These are phyloP conservation scores for Tribonema minus DNA, from an alignment of 108 stramenopile species.

Conservation along the genomic window DNA sequence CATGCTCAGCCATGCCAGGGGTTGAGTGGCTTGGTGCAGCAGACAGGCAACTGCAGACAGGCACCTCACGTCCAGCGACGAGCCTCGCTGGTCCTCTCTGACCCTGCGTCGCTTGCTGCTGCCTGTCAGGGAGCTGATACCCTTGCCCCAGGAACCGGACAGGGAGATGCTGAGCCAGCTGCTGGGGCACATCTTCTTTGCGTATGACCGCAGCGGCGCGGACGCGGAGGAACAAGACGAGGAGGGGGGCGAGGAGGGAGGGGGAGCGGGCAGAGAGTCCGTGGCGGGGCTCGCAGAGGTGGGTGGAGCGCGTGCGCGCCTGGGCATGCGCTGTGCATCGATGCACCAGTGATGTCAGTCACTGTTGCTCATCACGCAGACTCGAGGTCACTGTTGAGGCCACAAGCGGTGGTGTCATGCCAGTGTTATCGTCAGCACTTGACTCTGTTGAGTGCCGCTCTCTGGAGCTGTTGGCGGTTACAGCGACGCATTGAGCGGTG, in stretches of 20 bases:
- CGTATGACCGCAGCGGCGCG: too few relatives aligned
- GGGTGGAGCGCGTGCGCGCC: background rate
- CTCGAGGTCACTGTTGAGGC: too few relatives aligned
- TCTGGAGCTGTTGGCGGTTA: too few relatives aligned
- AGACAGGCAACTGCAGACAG: background rate
- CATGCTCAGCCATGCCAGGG: background rate
- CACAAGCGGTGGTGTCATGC: too few relatives aligned
- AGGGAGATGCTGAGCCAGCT: background rate
- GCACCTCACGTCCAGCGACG: background rate
- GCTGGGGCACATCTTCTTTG: background rate
- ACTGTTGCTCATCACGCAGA: background rate
- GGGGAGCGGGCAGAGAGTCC: background rate
- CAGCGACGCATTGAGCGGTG: too few relatives aligned
- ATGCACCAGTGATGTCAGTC: background rate
- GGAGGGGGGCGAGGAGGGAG: too few relatives aligned
- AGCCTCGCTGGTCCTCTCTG: background rate
- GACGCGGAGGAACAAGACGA: too few relatives aligned
- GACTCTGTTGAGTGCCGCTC: too few relatives aligned
- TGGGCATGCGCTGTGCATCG: background rate
- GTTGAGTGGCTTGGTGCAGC: background rate
- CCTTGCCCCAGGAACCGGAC: background rate
- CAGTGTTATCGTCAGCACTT: too few relatives aligned
- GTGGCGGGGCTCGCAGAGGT: background rate
- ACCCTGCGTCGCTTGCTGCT: background rate
- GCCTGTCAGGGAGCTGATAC: background rate